Base-by-base conservation (phyloP, 1,284 basidiomycete genomes). In the Sporisorium sorghi region DNA sequence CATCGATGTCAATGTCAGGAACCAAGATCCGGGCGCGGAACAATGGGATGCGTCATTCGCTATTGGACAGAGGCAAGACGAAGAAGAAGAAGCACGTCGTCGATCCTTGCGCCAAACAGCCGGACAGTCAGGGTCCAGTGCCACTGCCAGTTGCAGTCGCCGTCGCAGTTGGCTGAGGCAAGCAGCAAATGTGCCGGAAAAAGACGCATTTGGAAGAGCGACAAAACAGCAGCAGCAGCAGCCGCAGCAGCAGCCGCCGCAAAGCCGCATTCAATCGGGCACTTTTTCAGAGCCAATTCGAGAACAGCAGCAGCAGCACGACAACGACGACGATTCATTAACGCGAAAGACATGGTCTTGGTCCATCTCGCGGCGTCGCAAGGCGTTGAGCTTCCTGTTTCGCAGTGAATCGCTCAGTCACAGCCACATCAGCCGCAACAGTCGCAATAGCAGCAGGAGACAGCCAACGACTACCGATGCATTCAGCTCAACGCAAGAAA, bases 131-230 rank as follows among this genome's bases (percentile, higher is more conserved):
- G 56, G 61, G 54, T 60, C 53, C 60, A 55, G 14, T n/a, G 15
- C 35, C 35, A 37, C 33, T 12, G 11, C 33, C 33, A 30, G 6
- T n/a, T n/a, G n/a, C 30, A 11, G 11, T 30, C 30, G 11, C 5
- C 12, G 21, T 7, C 19, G n/a, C 11, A 48, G 15, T 9, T 46
- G 19, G 51, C 28, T 26, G 26, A 44, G 46, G 17, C 51, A n/a
- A 50, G 44, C 51, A 50, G 51, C 51, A 9, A 19, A 19, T 23
- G n/a, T n/a, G n/a, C n/a, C 33, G 28, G 26, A 40, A 28, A 53
- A 26, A 46, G 59, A 69, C 56, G 67, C 56, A 64, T 70, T 57
- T n/a, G 67, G 60, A 64, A 64, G 33, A 54, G 47, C 37, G 5
- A 8, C 15, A 48, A 49, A n/a, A 12, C 24, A 19, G 26, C 33